Evolutionary conservation across 1,284 basidiomycete genomes (phyloP), one percentile per base, ranked within the genome.

Genomic region (Ganoderma multipileum): DNA sequence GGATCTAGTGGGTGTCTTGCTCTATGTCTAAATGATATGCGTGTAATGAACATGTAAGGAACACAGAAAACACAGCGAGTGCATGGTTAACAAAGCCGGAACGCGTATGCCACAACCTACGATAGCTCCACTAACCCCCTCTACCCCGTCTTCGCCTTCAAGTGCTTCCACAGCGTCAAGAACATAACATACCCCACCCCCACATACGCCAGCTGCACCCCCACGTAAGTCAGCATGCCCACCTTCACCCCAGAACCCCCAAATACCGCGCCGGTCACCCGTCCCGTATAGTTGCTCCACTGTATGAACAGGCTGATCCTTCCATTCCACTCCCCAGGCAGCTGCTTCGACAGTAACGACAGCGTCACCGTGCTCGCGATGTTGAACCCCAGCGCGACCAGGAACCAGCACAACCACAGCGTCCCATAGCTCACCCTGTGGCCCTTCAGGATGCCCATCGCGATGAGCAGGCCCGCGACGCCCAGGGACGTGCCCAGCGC

Each of bases 401-500:
- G 81, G 81, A 87, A 89, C 90, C 91, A 92, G 75, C 86, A 89
- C 2, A 84, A 79, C 72, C 87, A 90, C n/a, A 90, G 74, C 23
- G 82, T 83, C 2, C 82, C 85, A 70, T 86, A 89, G 36, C 77
- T 82, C 28, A 90, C 78, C 36, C 75, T 81, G 38, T 79, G 73
- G 11, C 82, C 76, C 36, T 75, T 71, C 1, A 90, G 77, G 36
- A 89, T 81, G 4, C 79, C 79, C 36, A 89, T 76, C 72, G 87
- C 84, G 67, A 87, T 78, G 44, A 90, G 71, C 41, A 91, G 81
- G 2, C 87, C 91, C 12, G 80, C 74, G 3, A 85, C 16, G 89
- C 90, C 76, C 5, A 55, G 1, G 16, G 77, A 77, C 0, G 85
- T 81, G 3, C 90, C 90, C 4, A 84, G 71, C 2, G 86, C 86